These are phyloP conservation scores for Kalanchoe fedtschenkoi DNA, from an alignment of 164 flowering plant genomes.

Conservation along the genomic window DNA sequence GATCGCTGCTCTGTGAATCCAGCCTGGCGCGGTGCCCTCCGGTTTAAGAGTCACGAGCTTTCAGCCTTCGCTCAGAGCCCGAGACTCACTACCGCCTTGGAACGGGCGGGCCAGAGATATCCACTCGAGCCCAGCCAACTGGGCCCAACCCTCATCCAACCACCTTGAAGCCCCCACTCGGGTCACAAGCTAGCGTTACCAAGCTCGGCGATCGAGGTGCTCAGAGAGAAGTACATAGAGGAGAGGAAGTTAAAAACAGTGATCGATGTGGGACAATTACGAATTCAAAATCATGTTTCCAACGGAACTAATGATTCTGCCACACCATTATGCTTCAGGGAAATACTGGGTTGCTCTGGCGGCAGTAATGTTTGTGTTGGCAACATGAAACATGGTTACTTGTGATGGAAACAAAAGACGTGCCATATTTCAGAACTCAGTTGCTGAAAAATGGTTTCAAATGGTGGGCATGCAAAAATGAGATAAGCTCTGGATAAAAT, in stretches of 20 bases:
- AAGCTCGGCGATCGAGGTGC: constrained; percentile 10
- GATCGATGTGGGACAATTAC: constrained; percentile 8
- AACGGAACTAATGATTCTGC: neutral
- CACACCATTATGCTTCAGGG: neutral
- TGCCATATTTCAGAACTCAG: too few species aligned
- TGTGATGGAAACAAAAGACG: too few species aligned
- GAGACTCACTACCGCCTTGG: constrained; percentile 23
- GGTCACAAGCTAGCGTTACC: constrained; percentile 23
- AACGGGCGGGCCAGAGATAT: constrained; percentile 20
- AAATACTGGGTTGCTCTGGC: neutral
- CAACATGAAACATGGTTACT: too few species aligned
- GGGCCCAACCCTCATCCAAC: constrained; percentile 9
- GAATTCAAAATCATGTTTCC: neutral
- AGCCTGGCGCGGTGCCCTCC: constrained; percentile 32
- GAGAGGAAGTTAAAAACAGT: too few species aligned
- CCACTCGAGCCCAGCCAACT: neutral
- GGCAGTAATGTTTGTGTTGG: too few species aligned
- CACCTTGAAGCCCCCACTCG: constrained; percentile 23
- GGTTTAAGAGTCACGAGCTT: constrained; percentile 14
- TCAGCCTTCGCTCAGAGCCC: constrained; percentile 15
- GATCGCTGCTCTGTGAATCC: constrained; percentile 40
- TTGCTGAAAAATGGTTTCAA: too few species aligned
- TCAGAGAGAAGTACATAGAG: neutral
- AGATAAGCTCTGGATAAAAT: too few species aligned
- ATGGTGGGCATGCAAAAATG: too few species aligned